These are phyloP conservation scores for Coemansia sp. DNA, from an alignment of 192 early-diverging fungal genomes.

Conservation along the genomic window DNA sequence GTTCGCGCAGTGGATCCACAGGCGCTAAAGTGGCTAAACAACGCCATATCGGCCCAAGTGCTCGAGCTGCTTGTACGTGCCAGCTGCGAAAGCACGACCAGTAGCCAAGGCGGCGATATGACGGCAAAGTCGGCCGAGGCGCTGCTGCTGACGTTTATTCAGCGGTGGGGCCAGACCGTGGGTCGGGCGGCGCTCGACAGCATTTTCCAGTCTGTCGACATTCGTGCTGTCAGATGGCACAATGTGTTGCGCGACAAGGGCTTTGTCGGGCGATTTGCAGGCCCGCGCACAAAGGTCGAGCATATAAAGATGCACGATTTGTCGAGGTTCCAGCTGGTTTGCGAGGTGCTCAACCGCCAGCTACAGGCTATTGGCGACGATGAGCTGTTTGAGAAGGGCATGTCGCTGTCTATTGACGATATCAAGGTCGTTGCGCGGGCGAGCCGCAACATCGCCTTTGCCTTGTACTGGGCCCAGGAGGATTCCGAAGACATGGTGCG, in stretches of 20 bases:
- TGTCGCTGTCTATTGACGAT: constrained; percentile 27
- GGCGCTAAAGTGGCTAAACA: constrained; percentile 43
- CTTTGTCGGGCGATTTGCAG: constrained; percentile 34
- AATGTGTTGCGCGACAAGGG: constrained; percentile 18
- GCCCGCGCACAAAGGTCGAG: constrained; percentile 15
- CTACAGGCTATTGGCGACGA: constrained; percentile 82
- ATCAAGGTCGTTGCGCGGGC: constrained; percentile 28
- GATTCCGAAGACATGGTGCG: constrained; percentile 50
- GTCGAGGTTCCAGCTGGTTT: constrained; percentile 59
- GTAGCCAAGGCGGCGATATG: neutral
- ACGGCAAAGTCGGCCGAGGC: constrained; percentile 19
- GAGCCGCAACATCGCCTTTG: constrained; percentile 69
- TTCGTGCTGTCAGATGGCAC: constrained; percentile 40
- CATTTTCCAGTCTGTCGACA: constrained; percentile 42
- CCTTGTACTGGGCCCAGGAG: constrained; percentile 63
- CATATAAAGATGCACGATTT: constrained; percentile 25
- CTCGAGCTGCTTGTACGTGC: constrained; percentile 34
- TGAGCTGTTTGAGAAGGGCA: constrained; percentile 69
- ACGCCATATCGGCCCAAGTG: constrained; percentile 21
- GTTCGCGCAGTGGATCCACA: constrained; percentile 16
- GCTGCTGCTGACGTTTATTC: constrained; percentile 40
- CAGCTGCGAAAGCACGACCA: constrained; percentile 14
- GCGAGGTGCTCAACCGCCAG: constrained; percentile 70
- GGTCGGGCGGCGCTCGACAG: constrained; percentile 40
- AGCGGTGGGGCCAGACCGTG: constrained; percentile 40